A percentile compares a stretch with the other conserved stretches of the same genome.
phyloP scores from a whole-genome alignment of 805 yeast species.

The Saccharomycopsis sp. region DNA sequence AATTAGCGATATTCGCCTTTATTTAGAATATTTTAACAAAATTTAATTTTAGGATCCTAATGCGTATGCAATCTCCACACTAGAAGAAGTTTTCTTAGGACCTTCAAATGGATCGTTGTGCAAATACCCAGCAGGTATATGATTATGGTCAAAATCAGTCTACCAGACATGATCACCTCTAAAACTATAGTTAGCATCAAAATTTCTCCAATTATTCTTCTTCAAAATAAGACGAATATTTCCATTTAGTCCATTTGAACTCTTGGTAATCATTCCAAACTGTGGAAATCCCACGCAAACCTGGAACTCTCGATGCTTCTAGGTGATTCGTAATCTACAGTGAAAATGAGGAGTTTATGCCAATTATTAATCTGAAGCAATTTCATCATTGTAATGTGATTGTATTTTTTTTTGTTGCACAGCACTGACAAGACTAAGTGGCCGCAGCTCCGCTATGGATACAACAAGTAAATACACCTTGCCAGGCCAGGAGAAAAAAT shows the following conservation, averaged over 20 bases:
- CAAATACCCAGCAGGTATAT: slow-evolving; percentile 50
- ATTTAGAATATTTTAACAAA: too few species aligned
- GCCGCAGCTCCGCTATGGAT: too few species aligned
- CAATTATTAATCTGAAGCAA: slow-evolving; percentile 36
- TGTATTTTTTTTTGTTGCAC: slow-evolving; percentile 37
- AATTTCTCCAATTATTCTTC: slow-evolving; percentile 18
- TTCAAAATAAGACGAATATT: slow-evolving; percentile 15
- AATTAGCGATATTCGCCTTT: too few species aligned
- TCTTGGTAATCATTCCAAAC: slow-evolving; percentile 23
- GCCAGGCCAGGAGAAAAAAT: slow-evolving; percentile 32
- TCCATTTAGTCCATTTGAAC: slow-evolving; percentile 26
- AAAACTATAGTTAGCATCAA: slow-evolving; percentile 14
- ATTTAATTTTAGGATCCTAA: too few species aligned
- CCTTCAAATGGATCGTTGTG: slow-evolving; percentile 41
- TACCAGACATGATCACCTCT: slow-evolving; percentile 34
- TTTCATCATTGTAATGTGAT: slow-evolving; percentile 42
- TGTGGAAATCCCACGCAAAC: slow-evolving; percentile 33
- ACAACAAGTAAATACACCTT: too few species aligned
- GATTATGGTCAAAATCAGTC: slow-evolving; percentile 50
- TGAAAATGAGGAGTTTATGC: slow-evolving; percentile 41
- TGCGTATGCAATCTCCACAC: too few species aligned
- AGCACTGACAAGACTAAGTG: slow-evolving; percentile 35
- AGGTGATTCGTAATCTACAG: slow-evolving; percentile 37
- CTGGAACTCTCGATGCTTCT: slow-evolving; percentile 30
- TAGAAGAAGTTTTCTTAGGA: slow-evolving; percentile 36